A percentile compares a stretch with the other conserved stretches of the same genome.
Evolutionary conservation across 257 asterid genomes (phyloP).

Genomic region (Gentiana macrophylla): DNA sequence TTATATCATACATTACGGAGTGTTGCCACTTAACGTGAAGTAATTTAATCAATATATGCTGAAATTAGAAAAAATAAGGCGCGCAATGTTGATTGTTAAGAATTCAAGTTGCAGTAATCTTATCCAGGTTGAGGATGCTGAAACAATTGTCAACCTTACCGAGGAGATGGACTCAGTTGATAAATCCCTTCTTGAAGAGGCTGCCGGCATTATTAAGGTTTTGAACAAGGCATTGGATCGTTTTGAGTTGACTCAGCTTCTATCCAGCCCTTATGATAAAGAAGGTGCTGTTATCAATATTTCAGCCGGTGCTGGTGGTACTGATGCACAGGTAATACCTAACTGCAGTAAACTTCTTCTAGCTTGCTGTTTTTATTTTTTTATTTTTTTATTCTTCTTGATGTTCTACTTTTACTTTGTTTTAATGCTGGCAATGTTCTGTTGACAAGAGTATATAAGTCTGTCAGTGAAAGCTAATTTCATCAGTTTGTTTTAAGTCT

Average conservation of each 20-base stretch:
- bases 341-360: neutral
- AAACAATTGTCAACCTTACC: conserved; percentile 79
- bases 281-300: conserved; percentile 82
- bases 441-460: too few relatives aligned
- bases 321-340: conserved; percentile 92
- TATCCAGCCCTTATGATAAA: conserved; percentile 89
- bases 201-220: conserved; percentile 61
- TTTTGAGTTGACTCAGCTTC: conserved; percentile 85
- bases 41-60: neutral
- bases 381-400: too few relatives aligned
- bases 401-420: too few relatives aligned
- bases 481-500: too few relatives aligned
- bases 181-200: conserved; percentile 72
- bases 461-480: too few relatives aligned
- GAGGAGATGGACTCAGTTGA: conserved; percentile 91
- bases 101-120: neutral
- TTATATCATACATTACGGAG: too few relatives aligned
- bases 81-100: neutral
- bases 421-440: too few relatives aligned
- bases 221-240: conserved; percentile 74
- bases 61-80: neutral
- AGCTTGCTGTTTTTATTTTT: too few relatives aligned
- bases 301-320: conserved; percentile 97
- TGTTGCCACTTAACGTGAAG: too few relatives aligned
- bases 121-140: conserved; percentile 69